These are phyloP conservation scores for Cryphonectria radicalis DNA, from an alignment of 2,329 filamentous ascomycete species.

Conservation along the genomic window DNA sequence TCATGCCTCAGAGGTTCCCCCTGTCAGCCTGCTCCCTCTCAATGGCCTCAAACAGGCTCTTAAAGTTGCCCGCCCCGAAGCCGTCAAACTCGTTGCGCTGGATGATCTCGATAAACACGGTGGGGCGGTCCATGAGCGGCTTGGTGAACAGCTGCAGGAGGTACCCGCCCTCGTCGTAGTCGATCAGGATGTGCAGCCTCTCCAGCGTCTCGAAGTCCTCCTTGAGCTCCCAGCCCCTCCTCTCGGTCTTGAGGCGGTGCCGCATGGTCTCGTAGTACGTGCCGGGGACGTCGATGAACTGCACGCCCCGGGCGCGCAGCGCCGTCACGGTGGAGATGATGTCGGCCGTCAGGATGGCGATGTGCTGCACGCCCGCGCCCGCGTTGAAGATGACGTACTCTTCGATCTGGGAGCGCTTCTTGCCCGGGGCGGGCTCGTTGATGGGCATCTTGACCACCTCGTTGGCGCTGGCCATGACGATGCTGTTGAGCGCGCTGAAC, in stretches of 20 bases:
- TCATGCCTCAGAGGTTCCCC: constrained; percentile 69
- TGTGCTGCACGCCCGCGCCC: constrained; percentile 90
- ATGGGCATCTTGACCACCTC: constrained; percentile 96
- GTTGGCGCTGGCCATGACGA: constrained; percentile 84
- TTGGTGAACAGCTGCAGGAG: constrained; percentile 77
- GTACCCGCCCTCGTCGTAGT: constrained; percentile 93
- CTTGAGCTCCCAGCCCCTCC: constrained; percentile 64
- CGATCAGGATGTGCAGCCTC: constrained; percentile 84
- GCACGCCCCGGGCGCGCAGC: constrained; percentile 82
- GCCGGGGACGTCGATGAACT: constrained; percentile 88
- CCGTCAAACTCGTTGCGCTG: constrained; percentile 89
- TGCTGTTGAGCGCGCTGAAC: constrained; percentile 83
- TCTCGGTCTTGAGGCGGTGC: constrained; percentile 69
- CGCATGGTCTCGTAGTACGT: constrained; percentile 85
- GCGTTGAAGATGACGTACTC: constrained; percentile 91
- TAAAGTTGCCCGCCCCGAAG: constrained; percentile 95
- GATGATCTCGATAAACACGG: constrained; percentile 96
- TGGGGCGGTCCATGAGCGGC: constrained; percentile 91
- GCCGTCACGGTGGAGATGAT: constrained; percentile 79
- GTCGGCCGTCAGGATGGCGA: constrained; percentile 80
- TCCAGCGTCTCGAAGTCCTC: constrained; percentile 81
- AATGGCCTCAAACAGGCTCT: constrained; percentile 92
- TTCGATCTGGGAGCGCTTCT: constrained; percentile 92
- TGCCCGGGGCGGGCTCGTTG: constrained; percentile 90
- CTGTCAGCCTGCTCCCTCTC: constrained; percentile 88